Conservation (phyloP, 1,284 basidiomycete genomes). For the Cutaneotrichosporon curvatum region DNA sequence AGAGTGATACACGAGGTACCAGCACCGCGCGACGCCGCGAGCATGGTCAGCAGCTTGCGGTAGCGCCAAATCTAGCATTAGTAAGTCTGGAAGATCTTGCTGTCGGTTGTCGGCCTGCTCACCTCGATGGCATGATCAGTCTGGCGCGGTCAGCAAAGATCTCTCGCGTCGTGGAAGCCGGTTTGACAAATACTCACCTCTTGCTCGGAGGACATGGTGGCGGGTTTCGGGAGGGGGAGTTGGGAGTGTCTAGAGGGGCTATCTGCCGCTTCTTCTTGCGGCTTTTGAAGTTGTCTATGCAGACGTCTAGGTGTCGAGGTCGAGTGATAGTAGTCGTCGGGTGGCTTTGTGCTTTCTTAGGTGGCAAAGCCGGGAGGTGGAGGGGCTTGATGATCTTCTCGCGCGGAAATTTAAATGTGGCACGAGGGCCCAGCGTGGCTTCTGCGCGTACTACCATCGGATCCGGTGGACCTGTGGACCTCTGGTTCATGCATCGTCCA, state of each 20-base stretch:
- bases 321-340: too few relatives aligned
- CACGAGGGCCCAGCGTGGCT: too few relatives aligned
- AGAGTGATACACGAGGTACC: conserved; percentile 99
- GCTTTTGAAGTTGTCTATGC: conserved; percentile 2
- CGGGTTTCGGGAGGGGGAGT: not conserved
- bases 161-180: not conserved
- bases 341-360: too few relatives aligned
- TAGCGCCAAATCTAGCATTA: conserved; percentile 64
- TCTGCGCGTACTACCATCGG: too few relatives aligned
- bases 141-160: conserved; percentile 19
- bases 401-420: too few relatives aligned
- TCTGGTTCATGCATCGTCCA: too few relatives aligned
- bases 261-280: conserved; percentile 1
- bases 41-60: conserved; percentile 95
- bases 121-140: conserved; percentile 44
- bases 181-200: conserved; percentile 10
- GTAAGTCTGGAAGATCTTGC: not conserved
- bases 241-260: not conserved
- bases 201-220: conserved; percentile 12
- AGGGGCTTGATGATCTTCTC: too few relatives aligned
- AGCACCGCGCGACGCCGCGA: conserved; percentile 87
- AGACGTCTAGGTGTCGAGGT: too few relatives aligned
- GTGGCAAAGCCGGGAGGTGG: too few relatives aligned
- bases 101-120: conserved; percentile 3
- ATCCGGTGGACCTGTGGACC: too few relatives aligned